Evolutionary conservation across 1,284 basidiomycete genomes (phyloP).

Genomic region (Microbotryomycetes sp.): DNA sequence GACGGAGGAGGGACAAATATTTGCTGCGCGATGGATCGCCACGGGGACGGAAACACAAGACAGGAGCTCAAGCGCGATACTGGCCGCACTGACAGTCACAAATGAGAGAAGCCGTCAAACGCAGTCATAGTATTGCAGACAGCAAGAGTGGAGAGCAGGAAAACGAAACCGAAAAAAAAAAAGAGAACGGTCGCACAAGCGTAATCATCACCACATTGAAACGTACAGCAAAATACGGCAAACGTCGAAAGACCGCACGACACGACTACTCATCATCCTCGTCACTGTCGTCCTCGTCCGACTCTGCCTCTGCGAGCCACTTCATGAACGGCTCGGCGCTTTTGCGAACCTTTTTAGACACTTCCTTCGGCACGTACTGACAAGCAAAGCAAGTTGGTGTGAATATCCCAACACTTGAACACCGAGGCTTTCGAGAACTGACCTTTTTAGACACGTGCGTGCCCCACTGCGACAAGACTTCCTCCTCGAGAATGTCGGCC

Average conservation of each 20-base stretch:
- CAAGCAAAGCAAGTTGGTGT: neutral
- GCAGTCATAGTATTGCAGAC: too few relatives aligned
- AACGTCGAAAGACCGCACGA: neutral
- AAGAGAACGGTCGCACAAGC: neutral
- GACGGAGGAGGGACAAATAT: too few relatives aligned
- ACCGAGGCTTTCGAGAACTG: constrained; percentile 70
- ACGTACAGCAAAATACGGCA: neutral
- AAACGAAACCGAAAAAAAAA: neutral
- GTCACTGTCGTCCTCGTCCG: constrained; percentile 30
- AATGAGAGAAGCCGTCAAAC: too few relatives aligned
- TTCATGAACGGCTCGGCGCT: constrained; percentile 91
- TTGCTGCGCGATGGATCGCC: too few relatives aligned
- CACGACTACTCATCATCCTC: neutral
- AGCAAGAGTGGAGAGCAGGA: neutral
- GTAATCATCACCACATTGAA: neutral
- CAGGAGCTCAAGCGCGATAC: too few relatives aligned
- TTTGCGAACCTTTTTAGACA: constrained; percentile 90
- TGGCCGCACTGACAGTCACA: too few relatives aligned
- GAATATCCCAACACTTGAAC: too few relatives aligned
- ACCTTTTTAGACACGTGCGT: constrained; percentile 85
- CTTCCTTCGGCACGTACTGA: constrained; percentile 90
- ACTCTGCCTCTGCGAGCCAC: constrained; percentile 38
- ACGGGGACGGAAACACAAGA: too few relatives aligned
- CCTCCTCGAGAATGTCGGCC: constrained; percentile 85
- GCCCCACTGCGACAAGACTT: constrained; percentile 83